Conservation (phyloP, 768 basidiomycete genomes). For the Pleurotus tuber-regium region DNA sequence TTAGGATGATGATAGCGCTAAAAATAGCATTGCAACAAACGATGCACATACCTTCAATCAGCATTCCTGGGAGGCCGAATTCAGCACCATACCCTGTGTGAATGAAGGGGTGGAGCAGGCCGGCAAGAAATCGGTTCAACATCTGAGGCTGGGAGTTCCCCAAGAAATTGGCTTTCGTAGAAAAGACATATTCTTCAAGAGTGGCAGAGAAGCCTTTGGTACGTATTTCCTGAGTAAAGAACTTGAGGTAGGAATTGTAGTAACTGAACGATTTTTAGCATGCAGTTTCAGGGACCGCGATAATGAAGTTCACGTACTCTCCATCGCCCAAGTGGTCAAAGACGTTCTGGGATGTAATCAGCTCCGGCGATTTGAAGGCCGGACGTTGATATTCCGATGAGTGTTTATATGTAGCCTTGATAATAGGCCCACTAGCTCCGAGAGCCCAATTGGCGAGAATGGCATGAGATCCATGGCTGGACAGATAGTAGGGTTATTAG, state of each 20-base stretch:
- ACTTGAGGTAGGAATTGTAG: constrained; percentile 56
- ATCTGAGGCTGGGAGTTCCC: constrained; percentile 37
- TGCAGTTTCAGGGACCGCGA: too few relatives aligned
- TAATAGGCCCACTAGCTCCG: constrained; percentile 44
- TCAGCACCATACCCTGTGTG: constrained; percentile 59
- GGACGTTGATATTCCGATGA: constrained; percentile 35
- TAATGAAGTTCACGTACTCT: too few relatives aligned
- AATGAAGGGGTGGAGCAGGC: constrained; percentile 61
- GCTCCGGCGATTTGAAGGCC: constrained; percentile 39
- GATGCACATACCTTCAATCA: constrained; percentile 45
- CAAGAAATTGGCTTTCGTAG: constrained; percentile 44
- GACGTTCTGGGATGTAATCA: constrained; percentile 47
- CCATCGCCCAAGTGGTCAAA: constrained; percentile 55
- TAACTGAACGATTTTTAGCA: constrained; percentile 42
- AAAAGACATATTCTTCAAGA: constrained; percentile 66
- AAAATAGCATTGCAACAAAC: constrained; percentile 14
- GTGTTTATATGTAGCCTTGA: constrained; percentile 35
- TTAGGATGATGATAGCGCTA: constrained; percentile 19
- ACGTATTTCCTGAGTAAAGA: constrained; percentile 44
- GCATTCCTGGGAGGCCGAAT: constrained; percentile 48
- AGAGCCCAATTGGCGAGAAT: constrained; percentile 57
- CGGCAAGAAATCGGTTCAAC: constrained; percentile 44
- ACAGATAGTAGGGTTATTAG: constrained; percentile 20
- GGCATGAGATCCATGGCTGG: constrained; percentile 55
- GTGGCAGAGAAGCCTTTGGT: constrained; percentile 40